phyloP scores from a whole-genome alignment of 139 green algal species.

The Closterium sp. region DNA sequence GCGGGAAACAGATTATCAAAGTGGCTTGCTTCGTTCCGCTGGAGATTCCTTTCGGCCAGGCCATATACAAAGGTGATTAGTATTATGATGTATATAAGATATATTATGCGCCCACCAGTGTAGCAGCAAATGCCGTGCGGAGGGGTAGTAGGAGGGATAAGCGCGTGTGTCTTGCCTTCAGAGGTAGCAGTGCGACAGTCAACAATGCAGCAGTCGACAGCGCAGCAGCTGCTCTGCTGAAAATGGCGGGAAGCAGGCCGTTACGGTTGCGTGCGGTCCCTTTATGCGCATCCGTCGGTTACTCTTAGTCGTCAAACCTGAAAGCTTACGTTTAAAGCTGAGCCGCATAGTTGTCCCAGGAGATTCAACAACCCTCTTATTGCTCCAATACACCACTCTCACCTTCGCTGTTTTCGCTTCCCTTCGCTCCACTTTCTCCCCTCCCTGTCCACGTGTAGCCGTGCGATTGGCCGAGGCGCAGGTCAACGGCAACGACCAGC shows the following conservation, averaged over 20 bases:
- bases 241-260: not conserved
- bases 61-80: not conserved
- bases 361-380: not conserved
- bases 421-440: not conserved
- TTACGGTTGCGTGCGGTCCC: not conserved
- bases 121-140: no score
- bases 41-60: not conserved
- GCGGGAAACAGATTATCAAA: not conserved
- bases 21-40: not conserved
- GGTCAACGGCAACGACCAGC: not conserved
- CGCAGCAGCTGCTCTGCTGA: not conserved
- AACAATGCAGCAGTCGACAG: not conserved
- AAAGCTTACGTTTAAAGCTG: not conserved
- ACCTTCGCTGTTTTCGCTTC: not conserved
- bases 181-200: no score
- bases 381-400: not conserved
- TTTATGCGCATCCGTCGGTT: not conserved
- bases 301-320: not conserved
- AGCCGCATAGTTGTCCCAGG: not conserved
- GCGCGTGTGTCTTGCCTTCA: no score
- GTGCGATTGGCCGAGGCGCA: not conserved
- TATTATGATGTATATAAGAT: no score
- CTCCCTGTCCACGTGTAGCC: not conserved
- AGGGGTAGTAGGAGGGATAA: no score
- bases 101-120: no score